Base-by-base conservation (phyloP, 2,329 filamentous ascomycete genomes). In the Incumbomyces delicatus region DNA sequence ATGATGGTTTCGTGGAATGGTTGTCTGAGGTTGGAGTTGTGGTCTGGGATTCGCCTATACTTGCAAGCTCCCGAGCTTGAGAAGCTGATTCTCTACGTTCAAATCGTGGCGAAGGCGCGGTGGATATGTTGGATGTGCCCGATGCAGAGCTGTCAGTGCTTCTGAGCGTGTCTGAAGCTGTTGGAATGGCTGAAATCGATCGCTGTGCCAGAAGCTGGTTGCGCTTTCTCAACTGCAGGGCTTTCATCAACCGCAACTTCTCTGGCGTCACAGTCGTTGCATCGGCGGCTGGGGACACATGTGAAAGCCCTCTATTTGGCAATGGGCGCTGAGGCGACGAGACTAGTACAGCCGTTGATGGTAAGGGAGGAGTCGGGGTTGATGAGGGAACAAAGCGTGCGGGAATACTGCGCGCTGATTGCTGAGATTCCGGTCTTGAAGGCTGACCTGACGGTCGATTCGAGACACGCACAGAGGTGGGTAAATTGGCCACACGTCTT, bases 201-300 rank as follows among this genome's bases (percentile, higher is more conserved):
- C 55, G 43, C 44, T 57, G 55, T 61, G 63, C 50, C 6, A 55
- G 31, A 11, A 57, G 49, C 61, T 82, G 80, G 63, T 87, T 88
- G 66, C 85, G 87, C 65, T 94, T 92, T 44, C 90, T 78, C 56
- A 95, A 66, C 64, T 95, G 85, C 68, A 95, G 76, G 6, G 92
- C 92, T 68, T 94, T 95, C 86, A 95, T 89, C 52, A 98, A 71
- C 46, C 92, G 77, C 50, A 86, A 80, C 68, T 94, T 96, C 64
- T 98, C 92, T 1, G 87, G 86, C 1, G 87, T 87, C n/a, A 70
- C 68, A 10, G 63, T 72, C 57, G 64, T 71, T 59, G 60, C 42
- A 40, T 56, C 53, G 4, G 45, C 47, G 29, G 46, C 51, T 3
- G 55, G 55, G 17, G 48, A 47, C 18, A 51, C 36, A 38, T 47